Conservation (phyloP, 2,329 filamentous ascomycete genomes). For the Pseudopyrenochaeta lycopersici region DNA sequence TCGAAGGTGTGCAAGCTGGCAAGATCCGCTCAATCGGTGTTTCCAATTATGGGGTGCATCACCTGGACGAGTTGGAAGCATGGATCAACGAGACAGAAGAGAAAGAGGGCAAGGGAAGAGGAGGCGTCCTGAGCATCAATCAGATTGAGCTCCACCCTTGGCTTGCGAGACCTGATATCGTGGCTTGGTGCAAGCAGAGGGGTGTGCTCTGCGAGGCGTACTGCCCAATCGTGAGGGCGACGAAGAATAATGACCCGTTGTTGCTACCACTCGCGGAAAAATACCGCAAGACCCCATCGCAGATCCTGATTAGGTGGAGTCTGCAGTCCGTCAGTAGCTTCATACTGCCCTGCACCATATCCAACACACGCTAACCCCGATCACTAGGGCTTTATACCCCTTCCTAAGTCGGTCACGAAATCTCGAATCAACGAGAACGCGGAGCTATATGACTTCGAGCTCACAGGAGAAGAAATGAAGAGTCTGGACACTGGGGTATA, state of each 20-base stretch:
- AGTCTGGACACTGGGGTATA: slow-evolving; percentile 64
- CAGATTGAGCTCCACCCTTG: slow-evolving; percentile 89
- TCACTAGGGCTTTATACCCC: slow-evolving; percentile 65
- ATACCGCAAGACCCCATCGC: slow-evolving; percentile 65
- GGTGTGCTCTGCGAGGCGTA: slow-evolving; percentile 60
- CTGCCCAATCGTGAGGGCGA: slow-evolving; percentile 55
- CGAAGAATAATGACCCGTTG: slow-evolving; percentile 62
- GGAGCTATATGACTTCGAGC: slow-evolving; percentile 67
- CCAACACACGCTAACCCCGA: neutral
- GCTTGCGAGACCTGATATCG: slow-evolving; percentile 81
- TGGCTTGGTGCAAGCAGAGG: slow-evolving; percentile 74
- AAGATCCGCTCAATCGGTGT: slow-evolving; percentile 64
- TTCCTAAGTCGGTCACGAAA: slow-evolving; percentile 70
- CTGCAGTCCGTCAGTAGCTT: slow-evolving; percentile 44
- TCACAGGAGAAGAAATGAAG: slow-evolving; percentile 67
- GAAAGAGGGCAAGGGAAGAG: slow-evolving; percentile 68
- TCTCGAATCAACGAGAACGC: slow-evolving; percentile 69
- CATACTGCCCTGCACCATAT: neutral
- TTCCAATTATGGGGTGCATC: slow-evolving; percentile 64
- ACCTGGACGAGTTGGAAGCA: slow-evolving; percentile 62
- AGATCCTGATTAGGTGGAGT: slow-evolving; percentile 69
- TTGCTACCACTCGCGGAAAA: slow-evolving; percentile 63
- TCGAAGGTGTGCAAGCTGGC: slow-evolving; percentile 61
- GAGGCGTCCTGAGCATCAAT: slow-evolving; percentile 79
- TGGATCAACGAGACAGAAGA: slow-evolving; percentile 70